Evolutionary conservation across 345 rosid genomes (phyloP).

Genomic region (Balakata baccata): DNA sequence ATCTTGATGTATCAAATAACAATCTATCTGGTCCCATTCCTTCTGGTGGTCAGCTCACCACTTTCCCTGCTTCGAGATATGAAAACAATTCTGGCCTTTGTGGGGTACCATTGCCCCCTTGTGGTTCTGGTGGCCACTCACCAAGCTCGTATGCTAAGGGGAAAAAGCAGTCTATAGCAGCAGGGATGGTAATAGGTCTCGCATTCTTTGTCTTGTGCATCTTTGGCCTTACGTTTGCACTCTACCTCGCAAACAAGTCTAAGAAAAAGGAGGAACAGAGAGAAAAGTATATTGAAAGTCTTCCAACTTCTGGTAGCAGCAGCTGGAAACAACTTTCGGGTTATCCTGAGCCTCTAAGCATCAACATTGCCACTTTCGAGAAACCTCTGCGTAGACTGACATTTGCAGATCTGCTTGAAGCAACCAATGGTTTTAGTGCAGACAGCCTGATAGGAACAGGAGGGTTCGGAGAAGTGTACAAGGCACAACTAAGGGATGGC

Average conservation of each 20-base stretch:
- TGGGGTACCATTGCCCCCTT: conserved; percentile 72
- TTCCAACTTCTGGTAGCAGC: conserved; percentile 78
- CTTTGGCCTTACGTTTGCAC: conserved; percentile 55
- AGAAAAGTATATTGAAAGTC: conserved; percentile 80
- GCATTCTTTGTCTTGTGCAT: conserved; percentile 61
- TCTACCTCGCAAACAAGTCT: conserved; percentile 53
- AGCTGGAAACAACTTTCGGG: conserved; percentile 87
- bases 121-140: conserved; percentile 44
- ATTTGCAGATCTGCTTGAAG: conserved; percentile 85
- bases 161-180: conserved; percentile 49
- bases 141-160: conserved; percentile 10
- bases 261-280: conserved; percentile 59
- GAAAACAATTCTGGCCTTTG: conserved; percentile 94
- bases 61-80: conserved; percentile 75
- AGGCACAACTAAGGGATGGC: conserved; percentile 77
- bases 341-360: conserved; percentile 89
- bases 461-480: conserved; percentile 97
- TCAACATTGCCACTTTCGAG: conserved; percentile 94
- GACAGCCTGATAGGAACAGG: conserved; percentile 88
- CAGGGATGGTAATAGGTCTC: conserved; percentile 69
- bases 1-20: conserved; percentile 92
- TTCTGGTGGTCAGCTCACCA: conserved; percentile 89
- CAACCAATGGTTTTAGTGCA: conserved; percentile 90
- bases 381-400: conserved; percentile 87
- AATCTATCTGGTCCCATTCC: conserved; percentile 82